Evolutionary conservation across 2,329 filamentous ascomycete species (phyloP), one percentile per base, ranked within the genome.

Genomic region (Cercospora janseana): DNA sequence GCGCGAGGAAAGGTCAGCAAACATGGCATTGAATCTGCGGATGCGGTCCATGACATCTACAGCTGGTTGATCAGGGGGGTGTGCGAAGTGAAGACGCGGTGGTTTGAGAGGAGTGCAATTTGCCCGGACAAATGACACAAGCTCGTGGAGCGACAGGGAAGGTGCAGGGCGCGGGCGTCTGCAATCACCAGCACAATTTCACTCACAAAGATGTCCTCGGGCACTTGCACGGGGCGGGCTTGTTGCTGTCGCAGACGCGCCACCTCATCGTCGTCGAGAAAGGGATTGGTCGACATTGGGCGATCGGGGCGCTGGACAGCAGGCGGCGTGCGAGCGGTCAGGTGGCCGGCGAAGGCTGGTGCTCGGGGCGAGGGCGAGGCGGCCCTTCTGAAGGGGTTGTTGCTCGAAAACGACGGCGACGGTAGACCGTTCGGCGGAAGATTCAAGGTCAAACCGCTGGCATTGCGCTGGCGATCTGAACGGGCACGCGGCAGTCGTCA

Each of bases 151-250:
- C 20, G 42, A 37, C 52, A 54, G 57, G 54, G 55, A 29, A 54
- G 42, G 23, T 56, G 50, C 55, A 55, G 43, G 52, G 50, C 51
- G 34, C 20, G 16, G 24, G 32, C 23, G 44, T 29, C 31, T 29
- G 44, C 45, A 34, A 49, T 37, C 49, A 43, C 51, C 35, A 51
- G 41, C 26, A 21, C 23, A 40, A 37, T 42, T 45, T 26, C 26
- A 86, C 87, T 68, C 84, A 90, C 87, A 74, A 90, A 90, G 53
- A 90, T 78, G 56, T 89, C 85, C 59, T 86, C 83, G 41, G 83
- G 80, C 50, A 81, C 77, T 47, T 71, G 73, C 57, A 72, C 69
- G 29, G 64, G 73, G 48, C 70, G 55, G 18, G 45, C 32, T 23
- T 41, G 31, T 21, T 46, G 41, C 8, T 49, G 27, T 20, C 38